These are phyloP conservation scores for Globisporangium recalcitrans DNA, from an alignment of 352 stramenopile genomes.

Conservation along the genomic window DNA sequence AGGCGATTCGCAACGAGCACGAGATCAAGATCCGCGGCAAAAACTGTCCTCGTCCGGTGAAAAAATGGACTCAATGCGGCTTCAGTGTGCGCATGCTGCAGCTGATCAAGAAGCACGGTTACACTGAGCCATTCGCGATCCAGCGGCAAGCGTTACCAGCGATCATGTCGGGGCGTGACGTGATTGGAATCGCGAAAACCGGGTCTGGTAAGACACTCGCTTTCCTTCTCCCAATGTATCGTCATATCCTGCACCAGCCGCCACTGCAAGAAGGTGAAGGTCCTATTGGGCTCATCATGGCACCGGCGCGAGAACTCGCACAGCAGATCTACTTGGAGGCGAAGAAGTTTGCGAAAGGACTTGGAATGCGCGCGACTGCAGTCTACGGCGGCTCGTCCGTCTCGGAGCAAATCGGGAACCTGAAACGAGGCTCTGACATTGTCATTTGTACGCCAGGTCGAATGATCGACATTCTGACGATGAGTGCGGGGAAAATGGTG, in stretches of 20 bases:
- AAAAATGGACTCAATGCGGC: conserved; percentile 96
- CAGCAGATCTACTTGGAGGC: conserved; percentile 97
- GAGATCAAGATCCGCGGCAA: conserved; percentile 98
- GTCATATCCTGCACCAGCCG: conserved; percentile 93
- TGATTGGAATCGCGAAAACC: conserved; percentile 99
- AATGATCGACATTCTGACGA: conserved; percentile 99
- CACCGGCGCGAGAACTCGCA: conserved; percentile 96
- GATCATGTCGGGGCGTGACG: conserved; percentile 98
- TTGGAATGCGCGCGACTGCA: conserved; percentile 90
- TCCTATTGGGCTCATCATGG: conserved; percentile 97
- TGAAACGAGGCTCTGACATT: conserved; percentile 98
- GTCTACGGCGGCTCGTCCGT: conserved; percentile 95
- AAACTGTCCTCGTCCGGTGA: conserved; percentile 92
- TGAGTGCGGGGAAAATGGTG: conserved; percentile 96
- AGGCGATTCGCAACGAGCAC: conserved; percentile 73
- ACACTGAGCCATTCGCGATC: conserved; percentile 95
- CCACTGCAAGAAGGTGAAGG: conserved; percentile 92
- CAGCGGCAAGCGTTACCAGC: conserved; percentile 96
- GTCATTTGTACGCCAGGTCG: conserved; percentile 97
- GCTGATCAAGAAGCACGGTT: conserved; percentile 92
- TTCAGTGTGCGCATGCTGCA: conserved; percentile 94
- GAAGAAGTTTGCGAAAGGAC: conserved; percentile 91
- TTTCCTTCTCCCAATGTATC: conserved; percentile 92
- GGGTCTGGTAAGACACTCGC: conserved; percentile 90
- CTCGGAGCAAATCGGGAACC: conserved; percentile 97